Percentiles rank a stretch among this genome's conserved stretches.
Conservation (phyloP, 345 rosid species). For the Salix arbutifolia region DNA sequence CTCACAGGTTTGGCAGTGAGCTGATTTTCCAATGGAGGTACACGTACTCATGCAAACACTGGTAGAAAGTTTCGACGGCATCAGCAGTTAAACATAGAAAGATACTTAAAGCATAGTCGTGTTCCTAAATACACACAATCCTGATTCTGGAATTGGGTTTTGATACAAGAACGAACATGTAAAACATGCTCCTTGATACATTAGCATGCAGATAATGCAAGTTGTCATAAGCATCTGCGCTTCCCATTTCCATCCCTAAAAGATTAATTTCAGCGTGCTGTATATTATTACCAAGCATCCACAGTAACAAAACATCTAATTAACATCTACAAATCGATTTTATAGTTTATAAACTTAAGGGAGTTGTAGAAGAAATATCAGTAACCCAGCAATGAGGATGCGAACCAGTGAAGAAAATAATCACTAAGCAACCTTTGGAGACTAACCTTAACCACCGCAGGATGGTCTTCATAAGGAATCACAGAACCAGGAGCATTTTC, state of each 20-base stretch:
- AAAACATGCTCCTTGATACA: background rate
- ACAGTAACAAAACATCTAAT: background rate
- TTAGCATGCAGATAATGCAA: background rate
- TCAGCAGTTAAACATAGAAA: background rate
- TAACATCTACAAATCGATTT: background rate
- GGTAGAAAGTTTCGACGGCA: background rate
- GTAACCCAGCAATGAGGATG: background rate
- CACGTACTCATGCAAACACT: background rate
- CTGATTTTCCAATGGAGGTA: background rate
- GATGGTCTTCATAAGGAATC: slow-evolving; percentile 32
- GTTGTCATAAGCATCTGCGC: background rate
- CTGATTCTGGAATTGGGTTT: background rate
- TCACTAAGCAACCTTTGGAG: background rate
- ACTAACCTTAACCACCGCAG: slow-evolving; percentile 53
- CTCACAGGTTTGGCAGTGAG: background rate
- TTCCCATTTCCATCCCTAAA: background rate
- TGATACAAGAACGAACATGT: background rate
- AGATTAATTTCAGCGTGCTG: background rate
- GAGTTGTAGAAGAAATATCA: background rate
- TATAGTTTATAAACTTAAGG: background rate
- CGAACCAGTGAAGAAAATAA: background rate
- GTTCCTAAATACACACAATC: background rate
- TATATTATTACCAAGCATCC: background rate
- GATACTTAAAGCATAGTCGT: background rate
- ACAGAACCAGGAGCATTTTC: slow-evolving; percentile 23